Conservation (phyloP, 2,329 filamentous ascomycete genomes). For the Fusarium neocosmosporiellum region DNA sequence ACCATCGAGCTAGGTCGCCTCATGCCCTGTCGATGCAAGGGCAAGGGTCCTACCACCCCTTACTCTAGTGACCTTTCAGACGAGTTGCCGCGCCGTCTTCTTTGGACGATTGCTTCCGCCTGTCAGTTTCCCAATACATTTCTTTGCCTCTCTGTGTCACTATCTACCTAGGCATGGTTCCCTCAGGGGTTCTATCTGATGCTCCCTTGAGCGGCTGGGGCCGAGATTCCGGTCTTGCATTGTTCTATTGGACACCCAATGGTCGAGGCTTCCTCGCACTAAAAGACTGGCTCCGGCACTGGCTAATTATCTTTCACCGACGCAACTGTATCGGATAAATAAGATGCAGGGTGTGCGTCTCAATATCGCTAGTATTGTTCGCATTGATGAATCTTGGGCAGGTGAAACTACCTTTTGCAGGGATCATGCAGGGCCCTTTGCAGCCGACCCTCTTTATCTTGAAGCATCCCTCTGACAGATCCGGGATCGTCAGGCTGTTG, state of each 20-base stretch:
- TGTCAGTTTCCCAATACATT: neutral
- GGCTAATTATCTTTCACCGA: neutral
- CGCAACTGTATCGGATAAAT: neutral
- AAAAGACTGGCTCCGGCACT: neutral
- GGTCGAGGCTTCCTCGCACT: neutral
- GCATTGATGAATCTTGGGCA: constrained; percentile 6
- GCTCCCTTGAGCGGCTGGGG: neutral
- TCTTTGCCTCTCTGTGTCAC: neutral
- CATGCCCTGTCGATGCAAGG: neutral
- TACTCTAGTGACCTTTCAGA: neutral
- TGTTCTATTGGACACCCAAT: neutral
- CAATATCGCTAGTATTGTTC: neutral
- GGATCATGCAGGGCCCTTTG: neutral
- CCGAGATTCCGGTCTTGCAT: neutral
- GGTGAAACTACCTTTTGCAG: constrained; percentile 15
- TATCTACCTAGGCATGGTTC: neutral
- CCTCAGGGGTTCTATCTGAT: neutral
- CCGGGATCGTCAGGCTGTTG: neutral
- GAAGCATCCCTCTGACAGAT: constrained; percentile 14
- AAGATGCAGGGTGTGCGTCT: neutral
- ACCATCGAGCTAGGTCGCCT: neutral
- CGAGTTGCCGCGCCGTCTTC: neutral
- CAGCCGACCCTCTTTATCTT: neutral
- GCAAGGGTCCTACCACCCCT: neutral
- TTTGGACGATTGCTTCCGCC: neutral